Evolutionary conservation across 805 yeast species (phyloP), one percentile per base, ranked within the genome.

Genomic region (Hyphopichia homilentoma): DNA sequence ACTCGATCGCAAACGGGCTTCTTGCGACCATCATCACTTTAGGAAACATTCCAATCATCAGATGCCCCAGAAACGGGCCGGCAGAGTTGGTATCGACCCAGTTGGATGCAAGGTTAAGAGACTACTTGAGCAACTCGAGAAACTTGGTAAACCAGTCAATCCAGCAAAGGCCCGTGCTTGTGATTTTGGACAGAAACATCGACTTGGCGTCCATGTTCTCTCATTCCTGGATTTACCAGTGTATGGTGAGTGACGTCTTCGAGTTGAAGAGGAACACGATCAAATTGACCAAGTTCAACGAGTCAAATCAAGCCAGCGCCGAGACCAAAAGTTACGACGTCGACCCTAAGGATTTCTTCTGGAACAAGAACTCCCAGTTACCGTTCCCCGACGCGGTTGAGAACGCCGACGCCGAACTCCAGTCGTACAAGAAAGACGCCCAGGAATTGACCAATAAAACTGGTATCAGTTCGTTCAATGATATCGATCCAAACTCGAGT

Each of bases 321-420:
- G 57, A 56, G n/a, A 57, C 60, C 22, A 81, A 81, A 44, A 73
- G 77, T 40, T 84, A 82, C 55, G 98, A 93, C 54, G 73, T 93
- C 27, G 98, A 90, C 48, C 96, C 96, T 18, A 75, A 77, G 36
- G 99, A 93, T 64, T 85, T 84, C 54, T 93, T 93, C 61, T 93
- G 98, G 98, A 65, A 61, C 41, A 70, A 73, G 40, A 89, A 93
- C 59, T 71, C 95, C 8, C 82, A 82, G 31, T 64, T 86, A 36
- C 97, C 98, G 23, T 93, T 93, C 68, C 98, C 98, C 1, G 97
- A 90, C 54, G 97, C 94, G n/a, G 98, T 95, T 21, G 98, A 93
- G 57, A 86, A 86, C 58, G 94, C 95, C 14, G 97, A 93, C 51
- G 61, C 71, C 17, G 97, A 87, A 38, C 69, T 89, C 39, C 77